Evolutionary conservation across 192 early-diverging fungal genomes (phyloP).

Genomic region (Linnemannia exigua): DNA sequence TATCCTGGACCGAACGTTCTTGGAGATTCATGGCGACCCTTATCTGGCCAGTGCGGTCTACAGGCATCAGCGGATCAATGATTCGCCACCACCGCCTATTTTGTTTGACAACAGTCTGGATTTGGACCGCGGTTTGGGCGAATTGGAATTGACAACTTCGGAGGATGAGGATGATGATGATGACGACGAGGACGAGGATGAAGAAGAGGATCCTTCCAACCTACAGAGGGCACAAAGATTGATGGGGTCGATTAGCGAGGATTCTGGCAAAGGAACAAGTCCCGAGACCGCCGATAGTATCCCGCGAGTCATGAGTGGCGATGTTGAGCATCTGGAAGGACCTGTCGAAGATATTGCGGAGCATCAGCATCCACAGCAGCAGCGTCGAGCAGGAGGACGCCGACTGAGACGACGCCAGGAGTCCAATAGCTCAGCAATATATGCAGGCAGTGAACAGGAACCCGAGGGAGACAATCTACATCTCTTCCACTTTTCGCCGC

Average conservation of each 20-base stretch:
- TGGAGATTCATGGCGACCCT: slow-evolving; percentile 25
- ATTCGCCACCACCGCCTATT: slow-evolving; percentile 53
- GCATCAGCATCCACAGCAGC: background rate
- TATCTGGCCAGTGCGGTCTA: slow-evolving; percentile 16
- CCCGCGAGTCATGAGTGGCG: slow-evolving; percentile 13
- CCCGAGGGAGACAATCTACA: slow-evolving; percentile 24
- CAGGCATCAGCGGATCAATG: slow-evolving; percentile 46
- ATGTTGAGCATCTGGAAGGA: slow-evolving; percentile 12
- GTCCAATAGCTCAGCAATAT: background rate
- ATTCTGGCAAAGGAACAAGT: background rate
- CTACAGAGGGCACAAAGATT: slow-evolving; percentile 7
- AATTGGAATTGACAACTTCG: slow-evolving; percentile 16
- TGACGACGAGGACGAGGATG: slow-evolving; percentile 15
- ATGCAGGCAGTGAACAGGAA: background rate
- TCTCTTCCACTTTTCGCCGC: slow-evolving; percentile 39
- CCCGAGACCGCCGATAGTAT: background rate
- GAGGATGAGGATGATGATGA: slow-evolving; percentile 17
- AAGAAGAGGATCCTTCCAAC: background rate
- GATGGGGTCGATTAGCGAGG: slow-evolving; percentile 11
- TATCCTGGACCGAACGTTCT: slow-evolving; percentile 34
- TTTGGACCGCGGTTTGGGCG: slow-evolving; percentile 28
- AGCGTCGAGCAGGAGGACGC: background rate
- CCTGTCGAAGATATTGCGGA: slow-evolving; percentile 18
- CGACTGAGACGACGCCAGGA: background rate
- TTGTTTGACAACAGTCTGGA: slow-evolving; percentile 44